A percentile compares a stretch with the other conserved stretches of the same genome.
Conservation (phyloP, 1,284 basidiomycete genomes). For the Rhizoctonia solani region DNA sequence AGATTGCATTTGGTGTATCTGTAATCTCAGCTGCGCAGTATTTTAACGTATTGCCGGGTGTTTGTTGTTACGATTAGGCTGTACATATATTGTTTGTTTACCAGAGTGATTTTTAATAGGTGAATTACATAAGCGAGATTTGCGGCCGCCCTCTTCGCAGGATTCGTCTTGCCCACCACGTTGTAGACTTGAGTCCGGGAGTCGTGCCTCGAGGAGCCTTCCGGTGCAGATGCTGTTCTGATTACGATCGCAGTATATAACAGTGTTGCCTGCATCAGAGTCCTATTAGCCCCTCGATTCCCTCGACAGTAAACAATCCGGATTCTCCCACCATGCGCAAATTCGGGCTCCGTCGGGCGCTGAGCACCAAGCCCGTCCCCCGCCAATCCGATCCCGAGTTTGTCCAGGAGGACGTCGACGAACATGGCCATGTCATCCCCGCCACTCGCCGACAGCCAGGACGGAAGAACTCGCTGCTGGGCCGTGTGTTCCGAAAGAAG, state of each 20-base stretch:
- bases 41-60: not conserved
- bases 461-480: conserved; percentile 9
- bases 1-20: not conserved
- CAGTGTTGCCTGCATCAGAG: not conserved
- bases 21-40: not conserved
- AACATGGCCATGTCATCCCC: conserved; percentile 26
- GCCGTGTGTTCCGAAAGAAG: conserved; percentile 31
- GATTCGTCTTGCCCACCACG: conserved; percentile 14
- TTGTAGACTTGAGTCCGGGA: conserved; percentile 13
- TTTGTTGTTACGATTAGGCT: not conserved
- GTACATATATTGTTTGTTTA: conserved; percentile 19
- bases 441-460: not conserved
- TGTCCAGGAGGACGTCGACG: conserved; percentile 31
- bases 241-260: conserved; percentile 5
- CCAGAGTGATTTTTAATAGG: not conserved
- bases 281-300: not conserved
- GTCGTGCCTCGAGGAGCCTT: conserved; percentile 21
- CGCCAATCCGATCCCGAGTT: conserved; percentile 25
- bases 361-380: conserved; percentile 33
- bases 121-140: conserved; percentile 28
- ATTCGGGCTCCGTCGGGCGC: conserved; percentile 21
- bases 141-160: conserved; percentile 1
- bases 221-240: conserved; percentile 18
- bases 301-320: not conserved
- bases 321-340: conserved; percentile 20